These are phyloP conservation scores for Fusarium domesticum DNA, from an alignment of 2,329 filamentous ascomycete genomes.

Conservation along the genomic window DNA sequence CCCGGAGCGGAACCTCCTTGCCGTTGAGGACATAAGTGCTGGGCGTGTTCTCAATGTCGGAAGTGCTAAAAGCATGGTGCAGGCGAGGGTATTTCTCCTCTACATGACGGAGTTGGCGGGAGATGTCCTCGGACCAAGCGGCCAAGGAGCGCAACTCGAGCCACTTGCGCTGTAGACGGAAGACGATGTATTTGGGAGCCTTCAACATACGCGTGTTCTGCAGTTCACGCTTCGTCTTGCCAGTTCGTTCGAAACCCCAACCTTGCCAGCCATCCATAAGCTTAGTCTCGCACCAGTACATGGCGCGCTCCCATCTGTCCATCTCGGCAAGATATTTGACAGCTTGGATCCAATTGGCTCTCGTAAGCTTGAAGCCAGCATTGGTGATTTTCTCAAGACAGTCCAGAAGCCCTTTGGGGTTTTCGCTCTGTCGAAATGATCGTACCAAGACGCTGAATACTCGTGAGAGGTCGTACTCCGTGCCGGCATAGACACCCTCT, in stretches of 20 bases:
- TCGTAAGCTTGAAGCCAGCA: slow-evolving; percentile 71
- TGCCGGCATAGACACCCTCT: slow-evolving; percentile 40
- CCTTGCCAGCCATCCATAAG: slow-evolving; percentile 79
- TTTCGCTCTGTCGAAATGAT: slow-evolving; percentile 39
- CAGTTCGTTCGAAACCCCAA: slow-evolving; percentile 48
- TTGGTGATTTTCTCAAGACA: slow-evolving; percentile 55
- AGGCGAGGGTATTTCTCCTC: slow-evolving; percentile 40
- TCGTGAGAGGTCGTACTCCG: slow-evolving; percentile 53
- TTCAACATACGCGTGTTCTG: slow-evolving; percentile 35
- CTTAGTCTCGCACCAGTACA: slow-evolving; percentile 68
- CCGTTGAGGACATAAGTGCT: slow-evolving; percentile 25
- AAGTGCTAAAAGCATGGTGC: slow-evolving; percentile 39
- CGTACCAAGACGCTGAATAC: slow-evolving; percentile 50
- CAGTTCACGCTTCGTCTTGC: slow-evolving; percentile 37
- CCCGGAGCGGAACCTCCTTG: slow-evolving; percentile 27
- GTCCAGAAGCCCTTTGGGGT: slow-evolving; percentile 46
- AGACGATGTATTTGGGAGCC: slow-evolving; percentile 41
- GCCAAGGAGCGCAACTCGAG: slow-evolving; percentile 47
- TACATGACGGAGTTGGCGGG: slow-evolving; percentile 39
- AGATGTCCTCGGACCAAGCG: slow-evolving; percentile 47
- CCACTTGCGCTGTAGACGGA: slow-evolving; percentile 49
- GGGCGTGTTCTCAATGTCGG: slow-evolving; percentile 30
- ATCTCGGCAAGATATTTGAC: slow-evolving; percentile 64
- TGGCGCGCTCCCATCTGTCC: slow-evolving; percentile 63
- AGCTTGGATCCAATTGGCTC: slow-evolving; percentile 76